Base-by-base conservation (phyloP, 768 basidiomycete genomes). In the Brasilioporus rufonigricans region DNA sequence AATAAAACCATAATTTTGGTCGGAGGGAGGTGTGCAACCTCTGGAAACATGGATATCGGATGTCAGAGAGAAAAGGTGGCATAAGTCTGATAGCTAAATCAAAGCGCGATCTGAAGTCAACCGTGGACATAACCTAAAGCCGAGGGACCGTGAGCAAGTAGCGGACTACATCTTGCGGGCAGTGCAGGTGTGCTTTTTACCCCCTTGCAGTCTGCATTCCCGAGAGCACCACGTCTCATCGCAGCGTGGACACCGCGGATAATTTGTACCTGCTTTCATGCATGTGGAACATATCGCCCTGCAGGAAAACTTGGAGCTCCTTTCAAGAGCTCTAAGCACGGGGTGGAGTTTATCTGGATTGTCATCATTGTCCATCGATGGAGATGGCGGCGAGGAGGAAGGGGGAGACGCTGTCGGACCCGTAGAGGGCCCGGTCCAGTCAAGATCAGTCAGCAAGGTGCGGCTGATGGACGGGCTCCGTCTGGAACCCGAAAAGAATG, bases 181-280 rank as follows among this genome's bases (percentile, higher is more conserved):
- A 36, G 61, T 56, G 57, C 84, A 85, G 11, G 72, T 59, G 65
- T 86, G 84, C 61, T 77, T 77, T 61, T 77, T 80, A 35, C 77
- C 80, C 21, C 74, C 77, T 43, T 74, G 70, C 52, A 86, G 60
- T 50, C 85, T 76, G 65, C 85, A 87, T 29, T 79, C 68, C 50
- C 85, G 74, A 24, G 84, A 85, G 60, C 85, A 87, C 85, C 85
- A 87, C 71, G 74, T 78, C 29, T 77, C 76, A 23, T 74, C 69
- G 58, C 85, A 87, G 55, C 77, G 80, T 8, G 78, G 74, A 63
- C 85, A 87, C n/a, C 78, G 77, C 14, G 85, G 85, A 64, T 77
- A 87, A 55, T 83, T 80, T 14, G 70, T 66, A 0, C 85, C 85
- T 1, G 63, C 48, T 62, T 79, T 83, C 32, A 68, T 69, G 62